Evolutionary conservation across 1,284 basidiomycete genomes (phyloP).

Genomic region (Phlebopus sp.): DNA sequence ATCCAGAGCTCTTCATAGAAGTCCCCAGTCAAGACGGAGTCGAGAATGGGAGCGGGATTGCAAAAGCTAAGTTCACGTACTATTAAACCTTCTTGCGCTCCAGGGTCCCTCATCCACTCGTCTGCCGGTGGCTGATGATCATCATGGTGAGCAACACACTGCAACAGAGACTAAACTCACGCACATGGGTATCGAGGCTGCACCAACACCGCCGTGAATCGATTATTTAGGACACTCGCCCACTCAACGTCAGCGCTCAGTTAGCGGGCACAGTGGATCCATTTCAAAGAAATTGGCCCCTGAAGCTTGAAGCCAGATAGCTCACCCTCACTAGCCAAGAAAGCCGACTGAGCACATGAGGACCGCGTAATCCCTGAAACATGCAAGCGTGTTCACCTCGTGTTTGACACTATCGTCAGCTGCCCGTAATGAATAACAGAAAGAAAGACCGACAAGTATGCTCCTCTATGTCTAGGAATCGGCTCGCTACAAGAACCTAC

Average conservation of each 20-base stretch:
- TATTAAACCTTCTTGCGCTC: no score
- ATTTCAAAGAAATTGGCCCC: neutral
- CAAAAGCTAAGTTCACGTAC: no score
- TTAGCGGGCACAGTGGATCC: neutral
- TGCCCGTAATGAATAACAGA: slow-evolving; percentile 8
- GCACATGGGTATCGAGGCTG: no score
- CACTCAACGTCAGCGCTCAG: neutral
- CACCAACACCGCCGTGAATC: no score
- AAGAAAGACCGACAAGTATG: slow-evolving; percentile 10
- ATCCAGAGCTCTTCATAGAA: no score
- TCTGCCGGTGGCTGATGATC: no score
- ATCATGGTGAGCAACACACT: no score
- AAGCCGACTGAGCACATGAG: neutral
- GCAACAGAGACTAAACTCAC: no score
- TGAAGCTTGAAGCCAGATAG: neutral
- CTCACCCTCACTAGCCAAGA: neutral
- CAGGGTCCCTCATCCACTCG: no score
- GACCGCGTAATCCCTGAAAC: slow-evolving; percentile 7
- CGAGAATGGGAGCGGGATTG: no score
- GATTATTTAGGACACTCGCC: neutral
- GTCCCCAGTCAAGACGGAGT: no score
- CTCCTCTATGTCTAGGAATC: slow-evolving; percentile 30
- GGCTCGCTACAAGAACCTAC: slow-evolving; percentile 23
- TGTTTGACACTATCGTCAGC: slow-evolving; percentile 13
- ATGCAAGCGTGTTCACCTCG: slow-evolving; percentile 18